phyloP scores from a whole-genome alignment of 2,329 filamentous ascomycete species.

The Phoma herbarum region DNA sequence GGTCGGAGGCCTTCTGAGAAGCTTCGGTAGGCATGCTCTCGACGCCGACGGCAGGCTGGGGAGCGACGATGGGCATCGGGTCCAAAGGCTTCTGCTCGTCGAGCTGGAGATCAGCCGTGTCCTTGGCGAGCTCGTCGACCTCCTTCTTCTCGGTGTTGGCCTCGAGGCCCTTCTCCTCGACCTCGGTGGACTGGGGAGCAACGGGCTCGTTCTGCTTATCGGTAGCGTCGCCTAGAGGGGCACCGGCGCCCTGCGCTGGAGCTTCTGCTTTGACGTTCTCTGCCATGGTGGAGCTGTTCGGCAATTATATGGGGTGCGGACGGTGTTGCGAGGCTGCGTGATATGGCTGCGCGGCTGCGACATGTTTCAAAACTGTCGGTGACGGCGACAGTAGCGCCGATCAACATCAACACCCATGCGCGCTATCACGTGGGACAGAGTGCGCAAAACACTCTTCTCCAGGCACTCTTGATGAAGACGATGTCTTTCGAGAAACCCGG shows the following conservation, averaged over 20 bases:
- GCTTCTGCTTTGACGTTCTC: conserved; percentile 17
- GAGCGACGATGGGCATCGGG: conserved; percentile 23
- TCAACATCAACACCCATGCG: conserved; percentile 11
- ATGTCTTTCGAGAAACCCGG: background rate
- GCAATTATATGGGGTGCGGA: background rate
- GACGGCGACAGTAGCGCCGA: conserved; percentile 14
- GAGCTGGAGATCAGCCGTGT: conserved; percentile 30
- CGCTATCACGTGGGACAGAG: conserved; percentile 18
- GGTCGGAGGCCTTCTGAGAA: conserved; percentile 17
- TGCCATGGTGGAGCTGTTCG: conserved; percentile 8
- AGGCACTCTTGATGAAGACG: too few relatives aligned
- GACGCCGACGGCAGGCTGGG: conserved; percentile 15
- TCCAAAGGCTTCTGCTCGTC: conserved; percentile 26
- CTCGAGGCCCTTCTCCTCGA: conserved; percentile 24
- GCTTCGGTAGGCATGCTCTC: conserved; percentile 18
- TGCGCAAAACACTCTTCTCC: too few relatives aligned
- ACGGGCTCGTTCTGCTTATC: conserved; percentile 30
- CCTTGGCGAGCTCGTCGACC: conserved; percentile 28
- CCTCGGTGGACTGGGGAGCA: conserved; percentile 20
- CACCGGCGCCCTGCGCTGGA: conserved; percentile 27
- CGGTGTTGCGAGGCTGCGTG: conserved; percentile 3
- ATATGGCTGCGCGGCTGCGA: background rate
- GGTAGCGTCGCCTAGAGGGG: conserved; percentile 13
- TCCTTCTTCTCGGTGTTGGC: conserved; percentile 25
- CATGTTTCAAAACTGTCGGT: conserved; percentile 7